These are phyloP conservation scores for Phytophthora cactorum DNA, from an alignment of 352 stramenopile genomes.

Conservation along the genomic window DNA sequence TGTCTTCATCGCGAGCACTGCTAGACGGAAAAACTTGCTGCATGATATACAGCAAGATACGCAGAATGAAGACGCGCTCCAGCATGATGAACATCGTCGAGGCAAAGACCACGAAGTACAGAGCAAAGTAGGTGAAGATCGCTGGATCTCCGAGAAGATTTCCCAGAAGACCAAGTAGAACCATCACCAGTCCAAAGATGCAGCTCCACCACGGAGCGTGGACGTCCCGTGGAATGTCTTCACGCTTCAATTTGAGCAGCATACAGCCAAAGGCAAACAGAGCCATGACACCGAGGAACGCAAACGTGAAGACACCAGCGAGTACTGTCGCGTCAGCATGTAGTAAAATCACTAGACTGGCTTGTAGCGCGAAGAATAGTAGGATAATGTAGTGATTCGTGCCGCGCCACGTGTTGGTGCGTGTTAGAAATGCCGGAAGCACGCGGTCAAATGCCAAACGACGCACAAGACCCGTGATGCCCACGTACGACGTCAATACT, in stretches of 20 bases:
- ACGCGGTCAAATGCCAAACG: slow-evolving; percentile 84
- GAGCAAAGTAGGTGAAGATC: slow-evolving; percentile 84
- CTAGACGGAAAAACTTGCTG: slow-evolving; percentile 66
- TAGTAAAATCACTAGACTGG: slow-evolving; percentile 81
- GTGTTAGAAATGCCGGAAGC: slow-evolving; percentile 62
- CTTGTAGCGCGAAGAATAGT: slow-evolving; percentile 72
- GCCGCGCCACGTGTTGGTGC: slow-evolving; percentile 71
- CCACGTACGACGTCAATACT: slow-evolving; percentile 90
- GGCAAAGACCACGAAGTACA: slow-evolving; percentile 78
- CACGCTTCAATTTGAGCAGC: slow-evolving; percentile 92
- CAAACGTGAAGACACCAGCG: slow-evolving; percentile 92
- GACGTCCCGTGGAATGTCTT: slow-evolving; percentile 89
- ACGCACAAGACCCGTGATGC: slow-evolving; percentile 85
- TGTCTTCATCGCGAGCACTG: slow-evolving; percentile 34
- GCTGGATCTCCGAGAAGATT: slow-evolving; percentile 76
- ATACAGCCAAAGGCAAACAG: slow-evolving; percentile 93
- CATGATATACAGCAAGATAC: slow-evolving; percentile 72
- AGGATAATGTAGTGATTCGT: slow-evolving; percentile 91
- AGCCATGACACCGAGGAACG: slow-evolving; percentile 92
- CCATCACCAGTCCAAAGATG: slow-evolving; percentile 77
- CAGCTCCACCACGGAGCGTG: slow-evolving; percentile 85
- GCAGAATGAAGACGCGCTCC: slow-evolving; percentile 78
- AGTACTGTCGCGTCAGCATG: slow-evolving; percentile 85
- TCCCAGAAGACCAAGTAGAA: slow-evolving; percentile 64
- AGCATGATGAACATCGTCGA: slow-evolving; percentile 85